Evolutionary conservation across 306 rosid genomes (phyloP).

Genomic region (Cucumis sativus): DNA sequence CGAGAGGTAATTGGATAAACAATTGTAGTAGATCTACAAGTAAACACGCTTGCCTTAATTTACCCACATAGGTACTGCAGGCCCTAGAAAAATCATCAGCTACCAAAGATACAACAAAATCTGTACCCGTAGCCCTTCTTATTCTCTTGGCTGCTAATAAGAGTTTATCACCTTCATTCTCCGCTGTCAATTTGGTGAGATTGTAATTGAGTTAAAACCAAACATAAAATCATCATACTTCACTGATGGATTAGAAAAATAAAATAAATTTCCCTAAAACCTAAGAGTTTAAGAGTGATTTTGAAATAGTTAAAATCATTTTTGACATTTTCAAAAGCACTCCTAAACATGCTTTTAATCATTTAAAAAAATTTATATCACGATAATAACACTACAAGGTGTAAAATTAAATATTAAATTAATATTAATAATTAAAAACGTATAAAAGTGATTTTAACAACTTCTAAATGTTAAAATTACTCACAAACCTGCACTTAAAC

Average conservation of each 20-base stretch:
- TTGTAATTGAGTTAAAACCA: slow-evolving; percentile 9
- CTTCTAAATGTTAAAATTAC: too few species aligned
- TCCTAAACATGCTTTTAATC: too few species aligned
- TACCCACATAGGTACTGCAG: slow-evolving; percentile 52
- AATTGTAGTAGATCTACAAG: neutral
- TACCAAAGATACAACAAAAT: slow-evolving; percentile 53
- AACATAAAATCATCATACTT: neutral
- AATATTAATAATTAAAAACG: too few species aligned
- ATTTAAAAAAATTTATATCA: too few species aligned
- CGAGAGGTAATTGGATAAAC: slow-evolving; percentile 4
- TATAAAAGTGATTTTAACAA: too few species aligned
- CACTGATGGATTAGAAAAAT: neutral
- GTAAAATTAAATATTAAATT: too few species aligned
- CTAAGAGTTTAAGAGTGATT: too few species aligned
- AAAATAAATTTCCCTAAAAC: neutral
- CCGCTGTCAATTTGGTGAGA: slow-evolving; percentile 40
- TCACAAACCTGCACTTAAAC: too few species aligned
- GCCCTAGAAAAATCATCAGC: slow-evolving; percentile 55
- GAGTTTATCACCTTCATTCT: slow-evolving; percentile 50
- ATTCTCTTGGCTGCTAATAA: slow-evolving; percentile 72
- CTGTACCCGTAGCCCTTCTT: slow-evolving; percentile 64
- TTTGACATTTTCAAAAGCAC: too few species aligned
- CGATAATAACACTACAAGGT: too few species aligned
- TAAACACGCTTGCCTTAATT: slow-evolving; percentile 51
- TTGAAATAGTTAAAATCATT: too few species aligned